Evolutionary conservation across 768 basidiomycete genomes (phyloP).

Genomic region (Hemileccinum impolitum): DNA sequence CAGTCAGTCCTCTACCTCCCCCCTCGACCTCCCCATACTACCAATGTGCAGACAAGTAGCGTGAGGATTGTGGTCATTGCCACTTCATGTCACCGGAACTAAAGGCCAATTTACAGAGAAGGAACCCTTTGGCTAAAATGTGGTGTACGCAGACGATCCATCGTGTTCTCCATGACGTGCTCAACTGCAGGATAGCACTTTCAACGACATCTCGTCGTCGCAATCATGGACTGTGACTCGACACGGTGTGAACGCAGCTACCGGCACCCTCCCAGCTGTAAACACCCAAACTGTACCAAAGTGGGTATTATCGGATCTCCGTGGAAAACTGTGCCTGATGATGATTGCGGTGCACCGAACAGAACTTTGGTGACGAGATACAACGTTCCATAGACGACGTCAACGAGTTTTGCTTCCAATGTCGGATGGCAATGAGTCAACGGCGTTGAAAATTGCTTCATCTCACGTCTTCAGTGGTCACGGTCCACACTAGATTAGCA

Average conservation of each 20-base stretch:
- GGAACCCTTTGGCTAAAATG: conserved; percentile 74
- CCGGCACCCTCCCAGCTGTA: conserved; percentile 56
- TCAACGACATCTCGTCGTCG: conserved; percentile 69
- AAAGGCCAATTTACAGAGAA: conserved; percentile 44
- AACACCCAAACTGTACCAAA: conserved; percentile 49
- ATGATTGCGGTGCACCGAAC: conserved; percentile 3
- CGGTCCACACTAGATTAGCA: conserved; percentile 12
- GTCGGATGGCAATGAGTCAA: conserved; percentile 54
- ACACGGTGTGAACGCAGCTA: conserved; percentile 60
- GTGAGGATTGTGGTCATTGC: conserved; percentile 43
- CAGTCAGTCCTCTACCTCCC: not conserved
- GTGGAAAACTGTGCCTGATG: conserved; percentile 13
- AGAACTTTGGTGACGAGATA: conserved; percentile 70
- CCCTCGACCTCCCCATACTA: not conserved
- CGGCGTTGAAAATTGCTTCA: conserved; percentile 16
- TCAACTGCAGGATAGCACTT: conserved; percentile 54
- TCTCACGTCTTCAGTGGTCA: conserved; percentile 3
- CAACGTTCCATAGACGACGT: conserved; percentile 67
- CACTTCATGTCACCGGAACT: not conserved
- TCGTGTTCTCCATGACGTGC: conserved; percentile 5
- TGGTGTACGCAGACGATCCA: conserved; percentile 44
- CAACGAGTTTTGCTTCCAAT: conserved; percentile 68
- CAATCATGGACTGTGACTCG: conserved; percentile 73
- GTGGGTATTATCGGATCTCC: conserved; percentile 38
- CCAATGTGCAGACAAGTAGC: conserved; percentile 75